These are phyloP conservation scores for Erigeron canadensis DNA, from an alignment of 129 eudicot genomes.

Conservation along the genomic window DNA sequence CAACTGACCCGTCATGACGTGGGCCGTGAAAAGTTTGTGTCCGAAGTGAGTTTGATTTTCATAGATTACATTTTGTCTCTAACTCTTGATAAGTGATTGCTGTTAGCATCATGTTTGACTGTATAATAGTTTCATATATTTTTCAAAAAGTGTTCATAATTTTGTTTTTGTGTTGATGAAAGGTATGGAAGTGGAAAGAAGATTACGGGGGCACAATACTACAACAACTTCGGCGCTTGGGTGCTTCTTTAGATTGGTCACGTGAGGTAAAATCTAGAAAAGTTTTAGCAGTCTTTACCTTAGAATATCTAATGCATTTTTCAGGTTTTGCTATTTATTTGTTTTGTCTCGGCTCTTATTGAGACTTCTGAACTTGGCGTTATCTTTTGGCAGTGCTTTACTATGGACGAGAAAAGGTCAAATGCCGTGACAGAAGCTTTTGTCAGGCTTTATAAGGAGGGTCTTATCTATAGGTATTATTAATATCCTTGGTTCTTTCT, in stretches of 20 bases:
- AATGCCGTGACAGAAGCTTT: conserved; percentile 84
- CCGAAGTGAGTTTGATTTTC: conserved; percentile 64
- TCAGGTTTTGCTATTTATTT: neutral
- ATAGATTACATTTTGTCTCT: neutral
- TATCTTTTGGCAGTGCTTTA: conserved; percentile 20
- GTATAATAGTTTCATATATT: neutral
- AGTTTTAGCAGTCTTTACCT: neutral
- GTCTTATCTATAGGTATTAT: conserved; percentile 80
- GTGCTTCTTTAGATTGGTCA: conserved; percentile 98
- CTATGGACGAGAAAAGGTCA: conserved; percentile 84
- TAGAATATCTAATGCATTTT: neutral
- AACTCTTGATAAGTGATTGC: neutral
- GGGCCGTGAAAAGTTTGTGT: conserved; percentile 80
- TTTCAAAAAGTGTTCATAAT: neutral
- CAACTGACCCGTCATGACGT: conserved; percentile 80
- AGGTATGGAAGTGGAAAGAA: conserved; percentile 98
- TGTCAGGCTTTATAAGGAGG: conserved; percentile 81
- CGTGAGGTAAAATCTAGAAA: conserved; percentile 63
- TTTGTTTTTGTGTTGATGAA: conserved; percentile 20
- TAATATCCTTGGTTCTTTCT: neutral
- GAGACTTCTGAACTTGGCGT: neutral
- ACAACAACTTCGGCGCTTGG: conserved; percentile 79
- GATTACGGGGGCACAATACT: conserved; percentile 87
- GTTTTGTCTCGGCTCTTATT: conserved; percentile 16
- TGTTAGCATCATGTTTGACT: neutral